Evolutionary conservation across 2,329 filamentous ascomycete species (phyloP), one percentile per base, ranked within the genome.

Genomic region (Fusarium keratoplasticum): DNA sequence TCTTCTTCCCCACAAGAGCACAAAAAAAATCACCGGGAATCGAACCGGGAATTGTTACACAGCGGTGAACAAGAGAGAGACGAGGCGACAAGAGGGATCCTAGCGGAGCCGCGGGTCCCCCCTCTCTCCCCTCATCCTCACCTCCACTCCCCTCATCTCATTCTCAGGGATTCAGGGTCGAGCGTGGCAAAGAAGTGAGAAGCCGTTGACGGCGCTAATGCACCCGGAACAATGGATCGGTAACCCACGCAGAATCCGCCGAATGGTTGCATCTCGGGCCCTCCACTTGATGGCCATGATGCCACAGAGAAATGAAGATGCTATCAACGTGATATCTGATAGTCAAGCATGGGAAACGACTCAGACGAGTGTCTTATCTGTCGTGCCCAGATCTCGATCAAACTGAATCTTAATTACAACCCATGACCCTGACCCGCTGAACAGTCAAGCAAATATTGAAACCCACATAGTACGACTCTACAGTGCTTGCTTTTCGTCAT

Each of bases 211-310:
- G 18, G 31, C 69, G 50, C 71, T 74, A 73, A 74, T 60, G 71
- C 71, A 73, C 71, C 71, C 71, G 71, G 73, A 73, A 73, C 71
- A 71, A 70, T 73, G 71, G 71, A 64, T 73, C 71, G 59, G 62
- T 71, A 73, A 44, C 27, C 50, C 66, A 64, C n/a, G 13, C 60
- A 62, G 59, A 61, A 50, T 70, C 50, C 55, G 67, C 68, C 61
- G 67, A 70, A 69, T 64, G 61, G 61, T 44, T 36, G 35, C 14
- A 47, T 55, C 29, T 57, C 27, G 44, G 44, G 9, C n/a, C 36
- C 29, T 70, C 38, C 58, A 42, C 57, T 35, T 55, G 47, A n/a
- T 29, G 52, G 52, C 22, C 18, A 27, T 25, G 22, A 64, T 64
- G 64, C 57, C 35, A 22, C 10, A 52, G 3, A 36, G 35, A 36